Conservation (phyloP, 441 rosid genomes). For the Pelargonium citronellum region DNA sequence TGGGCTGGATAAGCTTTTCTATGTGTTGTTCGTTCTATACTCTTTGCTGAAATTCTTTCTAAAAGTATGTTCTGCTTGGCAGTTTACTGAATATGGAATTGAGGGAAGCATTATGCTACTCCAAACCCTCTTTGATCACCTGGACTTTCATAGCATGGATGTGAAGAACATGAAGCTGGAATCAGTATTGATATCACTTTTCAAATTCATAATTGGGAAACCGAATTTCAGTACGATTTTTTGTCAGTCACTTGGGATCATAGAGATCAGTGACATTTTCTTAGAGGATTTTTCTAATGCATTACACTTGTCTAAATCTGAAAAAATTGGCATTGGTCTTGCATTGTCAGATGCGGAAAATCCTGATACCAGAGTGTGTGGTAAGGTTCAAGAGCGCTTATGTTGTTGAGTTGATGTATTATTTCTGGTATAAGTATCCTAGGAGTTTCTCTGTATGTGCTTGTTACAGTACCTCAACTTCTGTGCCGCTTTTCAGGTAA, state of each 20-base stretch:
- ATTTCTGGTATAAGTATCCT: not conserved
- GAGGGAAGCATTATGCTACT: constrained; percentile 55
- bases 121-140: constrained; percentile 51
- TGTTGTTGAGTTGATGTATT: constrained; percentile 10
- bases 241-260: constrained; percentile 48
- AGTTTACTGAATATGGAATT: constrained; percentile 63
- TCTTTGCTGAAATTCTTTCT: constrained; percentile 7
- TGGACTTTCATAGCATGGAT: constrained; percentile 43
- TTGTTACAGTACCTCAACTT: constrained; percentile 5
- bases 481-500: constrained; percentile 42
- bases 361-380: constrained; percentile 43
- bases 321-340: constrained; percentile 67
- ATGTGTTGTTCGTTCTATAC: constrained; percentile 6
- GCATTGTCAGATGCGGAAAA: constrained; percentile 62
- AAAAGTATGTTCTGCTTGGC: constrained; percentile 20
- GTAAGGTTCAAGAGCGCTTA: constrained; percentile 31
- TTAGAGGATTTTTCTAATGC: constrained; percentile 45
- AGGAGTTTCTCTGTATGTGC: not conserved
- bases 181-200: constrained; percentile 42
- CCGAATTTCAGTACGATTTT: constrained; percentile 61
- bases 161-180: constrained; percentile 40
- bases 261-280: constrained; percentile 45
- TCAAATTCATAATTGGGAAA: constrained; percentile 50
- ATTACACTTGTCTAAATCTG: constrained; percentile 51
- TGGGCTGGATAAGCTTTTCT: constrained; percentile 12